These are phyloP conservation scores for Lyophyllum decastes DNA, from an alignment of 768 basidiomycete species.

Conservation along the genomic window DNA sequence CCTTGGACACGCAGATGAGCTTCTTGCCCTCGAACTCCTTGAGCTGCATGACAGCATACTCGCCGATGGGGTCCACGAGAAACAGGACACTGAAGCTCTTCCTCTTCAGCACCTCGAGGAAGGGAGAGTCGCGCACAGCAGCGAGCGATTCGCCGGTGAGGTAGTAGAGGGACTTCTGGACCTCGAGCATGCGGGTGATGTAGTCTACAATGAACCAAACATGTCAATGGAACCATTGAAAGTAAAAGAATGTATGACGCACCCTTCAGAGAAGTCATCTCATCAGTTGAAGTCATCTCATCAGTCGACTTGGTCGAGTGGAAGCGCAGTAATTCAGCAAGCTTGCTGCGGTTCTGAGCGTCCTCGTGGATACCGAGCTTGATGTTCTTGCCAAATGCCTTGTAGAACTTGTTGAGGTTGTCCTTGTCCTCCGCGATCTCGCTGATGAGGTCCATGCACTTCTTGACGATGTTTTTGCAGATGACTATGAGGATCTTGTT, in stretches of 20 bases:
- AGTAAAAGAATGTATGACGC: constrained; percentile 2
- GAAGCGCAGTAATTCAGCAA: constrained; percentile 99
- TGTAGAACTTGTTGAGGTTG: constrained; percentile 96
- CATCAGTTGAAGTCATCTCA: too few relatives aligned
- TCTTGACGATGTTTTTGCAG: constrained; percentile 99
- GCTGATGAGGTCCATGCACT: constrained; percentile 89
- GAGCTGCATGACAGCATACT: constrained; percentile 97
- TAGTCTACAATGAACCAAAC: constrained; percentile 62
- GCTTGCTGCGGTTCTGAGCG: constrained; percentile 97
- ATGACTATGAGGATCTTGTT: constrained; percentile 99
- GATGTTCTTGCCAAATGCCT: constrained; percentile 98
- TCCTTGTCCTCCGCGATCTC: constrained; percentile 99
- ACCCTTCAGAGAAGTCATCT: constrained; percentile 92
- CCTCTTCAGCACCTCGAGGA: constrained; percentile 99
- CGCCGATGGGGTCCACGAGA: constrained; percentile 97
- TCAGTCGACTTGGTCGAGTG: constrained; percentile 92
- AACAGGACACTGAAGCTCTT: constrained; percentile 98
- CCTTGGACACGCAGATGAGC: constrained; percentile 96
- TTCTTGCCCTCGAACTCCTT: constrained; percentile 99
- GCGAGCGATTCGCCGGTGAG: constrained; percentile 97
- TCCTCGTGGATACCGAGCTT: constrained; percentile 99
- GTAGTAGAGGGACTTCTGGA: constrained; percentile 99
- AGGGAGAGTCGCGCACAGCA: constrained; percentile 90
- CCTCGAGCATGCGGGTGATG: constrained; percentile 98
- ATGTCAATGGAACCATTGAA: background rate